These are phyloP conservation scores for Phyllostachys edulis DNA, from an alignment of 176 grass and related monocot species.

Conservation along the genomic window DNA sequence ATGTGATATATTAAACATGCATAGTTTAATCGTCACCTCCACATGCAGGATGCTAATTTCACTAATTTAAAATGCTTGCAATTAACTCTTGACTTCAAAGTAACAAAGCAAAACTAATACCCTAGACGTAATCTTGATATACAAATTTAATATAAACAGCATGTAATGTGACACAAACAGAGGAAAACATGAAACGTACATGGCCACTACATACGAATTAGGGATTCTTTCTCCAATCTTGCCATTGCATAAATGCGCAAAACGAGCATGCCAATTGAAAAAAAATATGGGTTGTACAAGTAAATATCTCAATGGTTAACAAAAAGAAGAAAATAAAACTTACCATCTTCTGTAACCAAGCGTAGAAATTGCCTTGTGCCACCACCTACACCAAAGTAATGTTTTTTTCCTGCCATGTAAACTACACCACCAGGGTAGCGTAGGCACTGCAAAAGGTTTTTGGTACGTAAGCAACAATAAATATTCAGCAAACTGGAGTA, in stretches of 20 bases:
- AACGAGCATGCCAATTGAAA: not conserved
- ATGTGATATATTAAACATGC: constrained; percentile 15
- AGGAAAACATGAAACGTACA: not conserved
- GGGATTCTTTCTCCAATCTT: not conserved
- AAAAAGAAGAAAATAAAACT: constrained; percentile 22
- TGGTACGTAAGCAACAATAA: constrained; percentile 1
- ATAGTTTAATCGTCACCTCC: constrained; percentile 10
- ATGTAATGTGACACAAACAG: not conserved
- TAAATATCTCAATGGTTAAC: constrained; percentile 26
- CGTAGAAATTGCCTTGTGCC: constrained; percentile 85
- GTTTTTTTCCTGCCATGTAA: constrained; percentile 92
- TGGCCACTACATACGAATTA: not conserved
- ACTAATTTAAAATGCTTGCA: not conserved
- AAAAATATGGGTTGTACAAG: not conserved
- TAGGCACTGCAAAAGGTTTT: constrained; percentile 54
- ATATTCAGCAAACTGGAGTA: not conserved
- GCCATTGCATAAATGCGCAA: not conserved
- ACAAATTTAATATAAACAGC: not conserved
- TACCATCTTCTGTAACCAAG: constrained; percentile 94
- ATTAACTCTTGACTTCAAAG: not conserved
- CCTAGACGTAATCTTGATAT: not conserved
- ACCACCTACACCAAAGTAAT: constrained; percentile 98
- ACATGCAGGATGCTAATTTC: constrained; percentile 6
- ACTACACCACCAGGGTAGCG: constrained; percentile 50
- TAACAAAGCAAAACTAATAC: constrained; percentile 1